Conservation (phyloP, 2,329 filamentous ascomycete species). For the Fusarium sp. region DNA sequence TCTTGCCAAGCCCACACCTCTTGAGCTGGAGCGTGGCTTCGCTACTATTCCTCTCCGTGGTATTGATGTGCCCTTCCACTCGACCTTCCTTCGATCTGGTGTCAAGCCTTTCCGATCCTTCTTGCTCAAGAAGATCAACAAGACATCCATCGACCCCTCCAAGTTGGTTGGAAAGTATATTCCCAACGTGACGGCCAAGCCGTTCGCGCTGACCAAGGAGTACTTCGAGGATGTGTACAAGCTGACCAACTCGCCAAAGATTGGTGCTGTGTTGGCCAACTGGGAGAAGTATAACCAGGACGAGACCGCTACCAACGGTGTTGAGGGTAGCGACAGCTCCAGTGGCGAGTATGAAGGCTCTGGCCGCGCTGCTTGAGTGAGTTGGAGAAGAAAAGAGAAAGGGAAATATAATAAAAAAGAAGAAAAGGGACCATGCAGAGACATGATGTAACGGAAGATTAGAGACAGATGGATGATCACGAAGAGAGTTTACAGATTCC, state of each 20-base stretch:
- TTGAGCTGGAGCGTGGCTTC: slow-evolving; percentile 93
- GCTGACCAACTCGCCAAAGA: slow-evolving; percentile 84
- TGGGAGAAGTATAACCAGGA: slow-evolving; percentile 76
- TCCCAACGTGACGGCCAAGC: slow-evolving; percentile 95
- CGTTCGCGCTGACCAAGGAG: slow-evolving; percentile 95
- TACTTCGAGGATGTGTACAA: slow-evolving; percentile 99
- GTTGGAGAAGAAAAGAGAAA: not conserved
- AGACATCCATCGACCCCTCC: slow-evolving; percentile 95
- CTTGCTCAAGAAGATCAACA: slow-evolving; percentile 99
- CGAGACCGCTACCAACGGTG: slow-evolving; percentile 49
- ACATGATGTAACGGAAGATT: slow-evolving; percentile 26
- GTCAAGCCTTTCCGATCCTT: slow-evolving; percentile 99
- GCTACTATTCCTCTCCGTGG: slow-evolving; percentile 96
- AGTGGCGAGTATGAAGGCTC: slow-evolving; percentile 53
- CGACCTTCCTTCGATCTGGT: slow-evolving; percentile 94
- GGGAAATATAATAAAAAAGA: slow-evolving; percentile 18
- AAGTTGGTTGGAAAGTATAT: slow-evolving; percentile 99
- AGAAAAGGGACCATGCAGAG: slow-evolving; percentile 5
- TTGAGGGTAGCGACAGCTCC: slow-evolving; percentile 49
- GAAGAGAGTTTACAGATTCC: slow-evolving; percentile 35
- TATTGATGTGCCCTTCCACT: slow-evolving; percentile 99
- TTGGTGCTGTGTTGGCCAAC: slow-evolving; percentile 84
- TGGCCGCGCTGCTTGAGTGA: slow-evolving; percentile 50
- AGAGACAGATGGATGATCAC: slow-evolving; percentile 38
- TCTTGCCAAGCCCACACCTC: slow-evolving; percentile 83